A percentile compares a stretch with the other conserved stretches of the same genome.
phyloP scores from a whole-genome alignment of 768 basidiomycete genomes.

The Trametes cubensis region DNA sequence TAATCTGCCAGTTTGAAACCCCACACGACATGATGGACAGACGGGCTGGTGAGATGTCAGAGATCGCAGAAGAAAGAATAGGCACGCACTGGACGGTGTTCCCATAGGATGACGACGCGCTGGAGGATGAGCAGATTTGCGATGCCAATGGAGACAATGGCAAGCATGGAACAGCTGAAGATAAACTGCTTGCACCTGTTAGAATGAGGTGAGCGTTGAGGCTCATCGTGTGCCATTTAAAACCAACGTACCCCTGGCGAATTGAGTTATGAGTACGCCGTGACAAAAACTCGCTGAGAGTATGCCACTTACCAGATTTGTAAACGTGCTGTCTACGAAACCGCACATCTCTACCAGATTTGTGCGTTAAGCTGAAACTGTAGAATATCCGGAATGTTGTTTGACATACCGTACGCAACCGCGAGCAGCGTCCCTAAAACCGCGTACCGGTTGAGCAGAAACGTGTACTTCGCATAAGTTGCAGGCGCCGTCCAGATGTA shows the following conservation, averaged over 20 bases:
- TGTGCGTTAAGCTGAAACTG: not conserved
- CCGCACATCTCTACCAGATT: conserved; percentile 31
- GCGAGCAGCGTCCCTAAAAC: conserved; percentile 34
- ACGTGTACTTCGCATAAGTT: conserved; percentile 42
- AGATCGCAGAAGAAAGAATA: not conserved
- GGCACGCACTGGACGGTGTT: conserved; percentile 34
- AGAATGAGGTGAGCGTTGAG: not conserved
- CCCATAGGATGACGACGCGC: conserved; percentile 41
- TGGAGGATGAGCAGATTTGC: conserved; percentile 39
- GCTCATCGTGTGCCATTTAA: not conserved
- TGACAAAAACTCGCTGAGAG: not conserved
- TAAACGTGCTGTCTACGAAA: conserved; percentile 19
- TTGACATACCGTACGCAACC: conserved; percentile 33
- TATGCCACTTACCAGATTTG: conserved; percentile 21
- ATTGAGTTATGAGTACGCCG: not conserved
- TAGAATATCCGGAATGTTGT: not conserved
- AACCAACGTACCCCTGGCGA: conserved; percentile 12
- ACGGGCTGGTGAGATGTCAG: not conserved
- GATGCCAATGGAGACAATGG: conserved; percentile 35
- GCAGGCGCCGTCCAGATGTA: conserved; percentile 44
- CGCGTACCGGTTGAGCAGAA: conserved; percentile 44
- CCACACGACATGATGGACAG: not conserved
- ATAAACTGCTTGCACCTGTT: conserved; percentile 38
- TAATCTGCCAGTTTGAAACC: conserved; percentile 17
- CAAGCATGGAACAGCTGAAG: conserved; percentile 27